These are phyloP conservation scores for Stereocaulon alpinum DNA, from an alignment of 495 filamentous ascomycete species.

Conservation along the genomic window DNA sequence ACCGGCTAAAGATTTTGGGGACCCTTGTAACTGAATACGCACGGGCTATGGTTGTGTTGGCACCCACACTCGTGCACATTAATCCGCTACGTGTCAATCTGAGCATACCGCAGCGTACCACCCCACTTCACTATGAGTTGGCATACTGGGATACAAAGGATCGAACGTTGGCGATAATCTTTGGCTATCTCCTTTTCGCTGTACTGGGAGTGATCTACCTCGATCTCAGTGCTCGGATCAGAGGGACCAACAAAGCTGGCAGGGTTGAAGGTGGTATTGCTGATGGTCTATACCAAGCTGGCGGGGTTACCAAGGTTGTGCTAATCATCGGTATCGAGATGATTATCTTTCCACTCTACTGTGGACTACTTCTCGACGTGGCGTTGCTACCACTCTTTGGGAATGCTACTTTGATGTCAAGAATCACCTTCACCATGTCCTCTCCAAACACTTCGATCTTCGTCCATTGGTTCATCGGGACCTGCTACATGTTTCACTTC, in stretches of 20 bases:
- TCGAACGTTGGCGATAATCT: conserved; percentile 65
- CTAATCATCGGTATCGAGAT: conserved; percentile 99
- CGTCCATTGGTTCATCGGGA: conserved; percentile 97
- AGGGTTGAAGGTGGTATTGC: conserved; percentile 67
- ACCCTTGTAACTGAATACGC: not conserved
- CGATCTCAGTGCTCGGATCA: conserved; percentile 53
- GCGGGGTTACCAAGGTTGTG: conserved; percentile 95
- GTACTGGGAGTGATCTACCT: conserved; percentile 69
- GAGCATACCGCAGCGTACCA: conserved; percentile 29
- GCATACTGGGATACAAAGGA: conserved; percentile 70
- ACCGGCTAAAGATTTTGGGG: not conserved
- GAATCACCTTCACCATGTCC: conserved; percentile 61
- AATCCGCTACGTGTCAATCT: conserved; percentile 33
- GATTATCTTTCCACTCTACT: conserved; percentile 94
- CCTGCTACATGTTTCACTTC: conserved; percentile 99
- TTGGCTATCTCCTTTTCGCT: conserved; percentile 70
- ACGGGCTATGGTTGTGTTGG: not conserved
- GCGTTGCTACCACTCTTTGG: conserved; percentile 85
- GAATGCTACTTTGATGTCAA: conserved; percentile 59
- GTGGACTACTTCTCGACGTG: conserved; percentile 79
- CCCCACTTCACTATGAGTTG: conserved; percentile 47
- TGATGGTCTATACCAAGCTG: conserved; percentile 83
- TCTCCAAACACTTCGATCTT: conserved; percentile 83
- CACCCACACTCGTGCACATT: conserved; percentile 11
- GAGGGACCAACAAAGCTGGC: conserved; percentile 51